A percentile compares a stretch with the other conserved stretches of the same genome.
These are phyloP conservation scores for Coemansia interrupta DNA, from an alignment of 192 early-diverging fungal species.

Conservation along the genomic window DNA sequence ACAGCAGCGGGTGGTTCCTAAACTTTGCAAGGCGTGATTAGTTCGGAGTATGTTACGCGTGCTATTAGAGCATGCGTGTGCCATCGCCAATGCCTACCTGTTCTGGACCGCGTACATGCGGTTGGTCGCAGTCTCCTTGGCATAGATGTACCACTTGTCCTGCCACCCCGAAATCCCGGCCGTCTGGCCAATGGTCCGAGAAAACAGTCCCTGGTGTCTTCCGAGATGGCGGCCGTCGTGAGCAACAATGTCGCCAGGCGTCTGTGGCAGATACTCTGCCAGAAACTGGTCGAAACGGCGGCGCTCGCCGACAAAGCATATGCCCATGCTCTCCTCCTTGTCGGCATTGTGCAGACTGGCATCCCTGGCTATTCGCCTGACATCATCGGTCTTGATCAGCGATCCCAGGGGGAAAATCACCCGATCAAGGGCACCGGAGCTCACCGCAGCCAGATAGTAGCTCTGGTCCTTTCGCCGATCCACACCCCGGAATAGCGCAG, in stretches of 20 bases:
- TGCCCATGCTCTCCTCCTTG: conserved; percentile 89
- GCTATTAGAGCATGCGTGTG: conserved; percentile 3
- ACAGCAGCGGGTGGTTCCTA: conserved; percentile 37
- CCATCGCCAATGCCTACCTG: conserved; percentile 51
- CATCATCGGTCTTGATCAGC: conserved; percentile 61
- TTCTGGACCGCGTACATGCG: conserved; percentile 66
- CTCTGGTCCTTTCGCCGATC: conserved; percentile 89
- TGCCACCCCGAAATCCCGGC: conserved; percentile 61
- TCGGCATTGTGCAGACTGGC: conserved; percentile 59
- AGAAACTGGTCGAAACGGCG: conserved; percentile 74
- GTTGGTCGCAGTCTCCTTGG: conserved; percentile 61
- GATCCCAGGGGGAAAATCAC: conserved; percentile 81
- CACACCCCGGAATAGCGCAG: conserved; percentile 32
- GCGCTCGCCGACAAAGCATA: conserved; percentile 90
- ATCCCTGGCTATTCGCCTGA: conserved; percentile 65
- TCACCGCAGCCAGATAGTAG: conserved; percentile 80
- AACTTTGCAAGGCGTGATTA: conserved; percentile 1
- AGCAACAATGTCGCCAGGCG: conserved; percentile 44
- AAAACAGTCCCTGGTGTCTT: conserved; percentile 62
- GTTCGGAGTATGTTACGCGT: conserved; percentile 11
- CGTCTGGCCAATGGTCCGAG: conserved; percentile 79
- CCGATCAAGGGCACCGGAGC: conserved; percentile 13
- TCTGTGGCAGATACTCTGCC: conserved; percentile 56
- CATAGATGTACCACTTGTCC: conserved; percentile 72
- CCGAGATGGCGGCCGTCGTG: conserved; percentile 30